phyloP scores from a whole-genome alignment of 306 rosid genomes.

The Cercis canadensis region DNA sequence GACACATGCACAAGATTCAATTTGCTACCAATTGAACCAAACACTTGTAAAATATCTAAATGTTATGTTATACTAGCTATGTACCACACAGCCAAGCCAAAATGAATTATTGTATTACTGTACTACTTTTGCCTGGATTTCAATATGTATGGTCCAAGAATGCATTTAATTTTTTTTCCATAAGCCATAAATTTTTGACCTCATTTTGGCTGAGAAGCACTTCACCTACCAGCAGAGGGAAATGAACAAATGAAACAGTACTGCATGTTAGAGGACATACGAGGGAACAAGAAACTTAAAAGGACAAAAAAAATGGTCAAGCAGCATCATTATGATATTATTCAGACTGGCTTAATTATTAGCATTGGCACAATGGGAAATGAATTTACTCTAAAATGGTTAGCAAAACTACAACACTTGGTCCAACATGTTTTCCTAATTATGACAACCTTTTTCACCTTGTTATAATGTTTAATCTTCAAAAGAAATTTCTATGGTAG shows the following conservation, averaged over 20 bases:
- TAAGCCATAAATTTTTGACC: not conserved
- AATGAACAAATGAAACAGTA: not conserved
- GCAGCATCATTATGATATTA: constrained; percentile 36
- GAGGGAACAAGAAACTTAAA: not conserved
- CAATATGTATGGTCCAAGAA: not conserved
- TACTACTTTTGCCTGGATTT: not conserved
- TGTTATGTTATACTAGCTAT: too few species aligned
- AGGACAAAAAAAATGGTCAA: constrained; percentile 8
- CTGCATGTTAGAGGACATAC: not conserved
- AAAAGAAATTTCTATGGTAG: not conserved
- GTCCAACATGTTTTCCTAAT: constrained; percentile 39
- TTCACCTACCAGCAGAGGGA: not conserved
- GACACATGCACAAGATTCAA: too few species aligned
- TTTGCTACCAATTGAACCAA: too few species aligned
- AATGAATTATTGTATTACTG: too few species aligned
- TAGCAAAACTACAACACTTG: constrained; percentile 23
- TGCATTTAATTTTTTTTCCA: not conserved
- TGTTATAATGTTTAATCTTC: not conserved
- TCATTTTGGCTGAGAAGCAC: constrained; percentile 9
- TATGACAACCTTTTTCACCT: constrained; percentile 47
- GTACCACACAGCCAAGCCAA: too few species aligned
- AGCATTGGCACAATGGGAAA: not conserved
- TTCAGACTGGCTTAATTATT: constrained; percentile 13
- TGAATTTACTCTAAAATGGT: not conserved
- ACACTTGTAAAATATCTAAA: too few species aligned